Evolutionary conservation across 2,329 filamentous ascomycete species (phyloP), one percentile per base, ranked within the genome.

Genomic region (Clarireedia homoeocarpa): DNA sequence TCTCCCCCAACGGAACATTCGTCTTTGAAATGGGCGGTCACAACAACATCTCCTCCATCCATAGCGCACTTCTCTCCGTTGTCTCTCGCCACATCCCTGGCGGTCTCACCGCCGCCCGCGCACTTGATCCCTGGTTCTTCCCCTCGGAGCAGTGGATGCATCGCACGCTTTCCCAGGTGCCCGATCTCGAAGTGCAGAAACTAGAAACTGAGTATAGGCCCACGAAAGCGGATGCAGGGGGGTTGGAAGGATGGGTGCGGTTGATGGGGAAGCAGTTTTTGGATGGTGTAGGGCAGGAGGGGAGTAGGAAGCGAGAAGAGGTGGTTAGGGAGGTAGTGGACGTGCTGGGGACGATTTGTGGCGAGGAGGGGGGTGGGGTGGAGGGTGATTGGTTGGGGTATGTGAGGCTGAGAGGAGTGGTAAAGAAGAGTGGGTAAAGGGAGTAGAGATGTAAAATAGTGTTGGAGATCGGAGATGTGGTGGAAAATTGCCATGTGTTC

Each of bases 1-100:
- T 89, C 2, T 74, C 72, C 36, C 77, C 79, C 0, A 77, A 76
- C 10, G 85, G 83, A 1, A 64, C 63, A 0, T 83, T 89, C 57
- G 77, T 79, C 9, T 87, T 89, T 63, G 86, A 89, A 69, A 85
- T 85, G 81, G 85, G 86, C 52, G 85, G 85, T 0, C 76, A 83
- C 50, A 86, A 86, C 20, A 88, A 89, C 68, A 76, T 86, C 1
- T 72, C 75, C 1, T 85, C 88, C 55, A 77, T 86, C 62, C 76
- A 80, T 27, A 73, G 79, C 0, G 81, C 81, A 2, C 71, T 87
- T 72, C 74, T 15, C 20, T 38, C 45, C 10, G 14, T 7, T 14
- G 10, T 30, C 5, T 27, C 14, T n/a, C 5, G 23, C 7, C 42
- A 20, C 14, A 27, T 15, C 3, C 23, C 24, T 2, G 51, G 51